Evolutionary conservation across 805 yeast genomes (phyloP), one percentile per base, ranked within the genome.

Genomic region (Zygoascus biomembranicola): DNA sequence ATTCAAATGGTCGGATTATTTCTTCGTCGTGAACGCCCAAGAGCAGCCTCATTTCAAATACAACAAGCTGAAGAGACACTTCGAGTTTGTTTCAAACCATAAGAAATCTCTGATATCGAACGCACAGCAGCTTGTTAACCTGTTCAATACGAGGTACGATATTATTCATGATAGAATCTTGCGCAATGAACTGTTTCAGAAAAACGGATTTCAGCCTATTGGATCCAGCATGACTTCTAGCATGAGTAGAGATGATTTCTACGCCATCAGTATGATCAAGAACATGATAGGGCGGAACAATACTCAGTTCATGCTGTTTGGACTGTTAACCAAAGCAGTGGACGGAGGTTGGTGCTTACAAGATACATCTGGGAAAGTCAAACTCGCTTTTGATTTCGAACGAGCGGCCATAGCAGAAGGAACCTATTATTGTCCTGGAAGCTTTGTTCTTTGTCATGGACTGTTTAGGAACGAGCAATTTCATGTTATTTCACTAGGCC

Each of bases 251-350:
- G 32, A 37, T 28, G 41, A 41, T 10, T 53, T 50, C 28, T 57
- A 60, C 26, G 54, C 77, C 2, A 72, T 92, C 46, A 87, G 96
- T 0, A 74, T 81, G 42, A 82, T 94, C 52, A 90, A 90, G 62
- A 90, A 90, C 66, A 71, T 94, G 55, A 66, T 94, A 31, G 99
- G 99, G 32, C 73, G 96, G 52, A 86, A 85, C 61, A 92, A 92
- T 4, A 74, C 79, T 51, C 75, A 80, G 53, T 94, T 94, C 64
- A 71, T 86, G 8, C 65, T 94, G 2, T 81, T 90, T 62, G 99
- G 99, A 0, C 71, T 90, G 54, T 67, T 94, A 10, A 74, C 83
- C 1, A 74, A 75, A 54, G 81, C 82, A 52, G 72, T 79, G 10
- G 79, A 76, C 51, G 96, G 92, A 1, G 72, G 77, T n/a, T 85